These are phyloP conservation scores for Phytophthora ramorum DNA, from an alignment of 352 stramenopile genomes.

Conservation along the genomic window DNA sequence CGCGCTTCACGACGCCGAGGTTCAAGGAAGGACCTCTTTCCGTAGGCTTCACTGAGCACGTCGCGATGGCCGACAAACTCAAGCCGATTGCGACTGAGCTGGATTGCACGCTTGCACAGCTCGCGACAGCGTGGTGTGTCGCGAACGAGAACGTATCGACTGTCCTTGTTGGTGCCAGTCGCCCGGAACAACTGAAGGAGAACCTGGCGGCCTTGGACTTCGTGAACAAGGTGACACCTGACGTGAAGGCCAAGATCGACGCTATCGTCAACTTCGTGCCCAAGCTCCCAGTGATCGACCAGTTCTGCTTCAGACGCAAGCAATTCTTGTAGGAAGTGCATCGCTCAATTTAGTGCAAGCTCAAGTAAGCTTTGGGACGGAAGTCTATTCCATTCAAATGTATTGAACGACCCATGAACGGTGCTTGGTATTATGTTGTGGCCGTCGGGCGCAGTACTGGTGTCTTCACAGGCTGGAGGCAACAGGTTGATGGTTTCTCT, in stretches of 20 bases:
- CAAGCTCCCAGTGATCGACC: too few relatives aligned
- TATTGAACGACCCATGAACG: too few relatives aligned
- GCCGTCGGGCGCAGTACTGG: too few relatives aligned
- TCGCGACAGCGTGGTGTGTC: constrained; percentile 8
- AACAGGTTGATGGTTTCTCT: too few relatives aligned
- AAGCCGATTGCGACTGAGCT: constrained; percentile 13
- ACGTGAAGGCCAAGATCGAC: constrained; percentile 5
- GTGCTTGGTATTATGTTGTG: too few relatives aligned
- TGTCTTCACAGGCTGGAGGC: too few relatives aligned
- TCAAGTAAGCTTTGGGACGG: too few relatives aligned
- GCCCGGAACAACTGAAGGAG: constrained; percentile 1
- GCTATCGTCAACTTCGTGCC: not conserved
- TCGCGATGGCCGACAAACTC: constrained; percentile 13
- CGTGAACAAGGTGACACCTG: constrained; percentile 11
- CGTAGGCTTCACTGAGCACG: constrained; percentile 3
- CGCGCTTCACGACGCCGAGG: constrained; percentile 8
- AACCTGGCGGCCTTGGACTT: constrained; percentile 6
- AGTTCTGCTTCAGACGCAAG: not conserved
- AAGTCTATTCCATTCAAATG: too few relatives aligned
- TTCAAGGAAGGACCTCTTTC: too few relatives aligned
- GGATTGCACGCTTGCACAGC: constrained; percentile 8
- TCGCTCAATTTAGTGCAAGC: too few relatives aligned
- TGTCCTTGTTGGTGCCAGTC: constrained; percentile 10
- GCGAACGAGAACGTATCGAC: constrained; percentile 9
- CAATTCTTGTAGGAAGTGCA: not conserved